These are phyloP conservation scores for Trichophyton equinum DNA, from an alignment of 2,329 filamentous ascomycete genomes.

Conservation along the genomic window DNA sequence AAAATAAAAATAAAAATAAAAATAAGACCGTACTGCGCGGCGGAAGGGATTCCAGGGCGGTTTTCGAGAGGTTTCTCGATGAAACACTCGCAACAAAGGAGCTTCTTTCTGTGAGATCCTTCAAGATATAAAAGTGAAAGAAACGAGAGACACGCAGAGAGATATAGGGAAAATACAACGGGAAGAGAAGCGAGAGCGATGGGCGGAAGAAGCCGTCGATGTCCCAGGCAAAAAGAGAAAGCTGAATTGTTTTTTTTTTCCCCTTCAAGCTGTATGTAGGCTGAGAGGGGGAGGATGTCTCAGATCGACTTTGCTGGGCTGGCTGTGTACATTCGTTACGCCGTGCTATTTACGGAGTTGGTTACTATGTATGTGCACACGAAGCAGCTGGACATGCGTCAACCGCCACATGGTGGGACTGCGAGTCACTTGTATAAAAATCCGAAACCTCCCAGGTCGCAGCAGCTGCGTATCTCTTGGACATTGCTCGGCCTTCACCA, in stretches of 20 bases:
- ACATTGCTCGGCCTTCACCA: not conserved
- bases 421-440: not conserved
- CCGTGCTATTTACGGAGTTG: too few species aligned
- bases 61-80: not conserved
- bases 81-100: constrained; percentile 3
- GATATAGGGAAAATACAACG: not conserved
- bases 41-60: not conserved
- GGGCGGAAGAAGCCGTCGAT: not conserved
- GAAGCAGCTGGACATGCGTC: not conserved
- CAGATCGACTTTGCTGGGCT: not conserved
- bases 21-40: not conserved
- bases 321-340: not conserved
- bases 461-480: not conserved
- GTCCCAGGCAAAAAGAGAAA: not conserved
- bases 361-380: not conserved
- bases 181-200: not conserved
- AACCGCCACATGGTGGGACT: constrained; percentile 1
- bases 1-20: not conserved
- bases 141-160: not conserved
- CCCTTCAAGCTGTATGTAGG: not conserved
- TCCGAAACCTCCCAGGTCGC: not conserved
- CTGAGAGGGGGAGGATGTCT: not conserved
- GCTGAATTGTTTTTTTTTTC: not conserved
- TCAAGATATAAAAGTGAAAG: not conserved
- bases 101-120: not conserved